A percentile compares a stretch with the other conserved stretches of the same genome.
These are phyloP conservation scores for Panaeolus cyanescens DNA, from an alignment of 768 basidiomycete genomes.

Conservation along the genomic window DNA sequence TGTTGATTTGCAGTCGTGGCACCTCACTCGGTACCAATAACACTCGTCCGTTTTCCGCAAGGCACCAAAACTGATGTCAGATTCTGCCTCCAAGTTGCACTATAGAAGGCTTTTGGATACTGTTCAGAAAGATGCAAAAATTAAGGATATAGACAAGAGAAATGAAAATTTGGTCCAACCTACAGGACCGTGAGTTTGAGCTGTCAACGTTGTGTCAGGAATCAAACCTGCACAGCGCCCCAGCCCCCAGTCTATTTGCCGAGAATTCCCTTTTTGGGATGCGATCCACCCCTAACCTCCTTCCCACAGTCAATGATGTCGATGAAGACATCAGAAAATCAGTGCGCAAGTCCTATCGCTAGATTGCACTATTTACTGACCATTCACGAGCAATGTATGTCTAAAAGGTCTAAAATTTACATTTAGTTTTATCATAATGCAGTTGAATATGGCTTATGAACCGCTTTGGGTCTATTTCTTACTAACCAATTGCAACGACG, in stretches of 20 bases:
- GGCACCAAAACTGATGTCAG: neutral
- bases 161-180: neutral
- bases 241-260: neutral
- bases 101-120: neutral
- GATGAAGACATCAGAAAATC: too few relatives aligned
- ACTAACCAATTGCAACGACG: too few relatives aligned
- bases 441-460: too few relatives aligned
- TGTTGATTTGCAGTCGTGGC: slow-evolving; percentile 2
- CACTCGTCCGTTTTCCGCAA: neutral
- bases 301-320: too few relatives aligned
- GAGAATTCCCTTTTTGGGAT: neutral
- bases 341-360: too few relatives aligned
- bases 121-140: neutral
- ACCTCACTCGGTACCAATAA: neutral
- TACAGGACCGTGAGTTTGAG: neutral
- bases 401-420: too few relatives aligned
- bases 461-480: too few relatives aligned
- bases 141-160: neutral
- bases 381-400: too few relatives aligned
- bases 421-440: too few relatives aligned
- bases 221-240: neutral
- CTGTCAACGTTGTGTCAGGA: neutral
- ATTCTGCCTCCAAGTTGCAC: neutral
- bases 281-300: neutral
- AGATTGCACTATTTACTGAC: too few relatives aligned